Conservation (phyloP, 2,329 filamentous ascomycete species). For the Pyrenophora seminiperda region DNA sequence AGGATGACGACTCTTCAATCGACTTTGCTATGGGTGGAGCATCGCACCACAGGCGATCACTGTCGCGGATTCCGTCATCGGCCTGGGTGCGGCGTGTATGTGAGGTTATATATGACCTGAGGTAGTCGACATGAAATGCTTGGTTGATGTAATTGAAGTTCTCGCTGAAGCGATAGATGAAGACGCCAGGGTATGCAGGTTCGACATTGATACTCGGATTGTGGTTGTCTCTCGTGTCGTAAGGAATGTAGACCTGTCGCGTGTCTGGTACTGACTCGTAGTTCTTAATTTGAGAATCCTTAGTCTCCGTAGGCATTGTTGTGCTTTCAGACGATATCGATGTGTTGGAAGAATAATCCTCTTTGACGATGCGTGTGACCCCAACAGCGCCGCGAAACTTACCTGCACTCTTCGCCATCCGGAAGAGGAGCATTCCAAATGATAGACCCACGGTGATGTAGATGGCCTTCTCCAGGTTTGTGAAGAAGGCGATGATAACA, state of each 20-base stretch:
- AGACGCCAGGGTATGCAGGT: constrained; percentile 78
- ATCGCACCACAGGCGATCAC: constrained; percentile 63
- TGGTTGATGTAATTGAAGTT: constrained; percentile 94
- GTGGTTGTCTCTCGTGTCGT: constrained; percentile 62
- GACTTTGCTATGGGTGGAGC: constrained; percentile 41
- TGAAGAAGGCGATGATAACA: constrained; percentile 84
- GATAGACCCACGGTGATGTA: constrained; percentile 82
- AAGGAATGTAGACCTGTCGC: constrained; percentile 30
- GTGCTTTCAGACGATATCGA: constrained; percentile 46
- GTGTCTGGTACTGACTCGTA: not conserved
- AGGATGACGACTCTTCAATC: constrained; percentile 17
- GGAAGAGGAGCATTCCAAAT: constrained; percentile 75
- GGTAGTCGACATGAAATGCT: constrained; percentile 78
- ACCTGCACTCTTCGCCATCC: constrained; percentile 48
- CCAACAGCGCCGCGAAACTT: constrained; percentile 28
- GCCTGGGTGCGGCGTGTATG: constrained; percentile 29
- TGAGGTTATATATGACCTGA: constrained; percentile 69
- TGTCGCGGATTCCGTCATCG: constrained; percentile 26
- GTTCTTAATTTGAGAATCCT: not conserved
- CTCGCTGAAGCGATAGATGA: constrained; percentile 92
- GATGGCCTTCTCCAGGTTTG: constrained; percentile 83
- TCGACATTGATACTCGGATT: constrained; percentile 59
- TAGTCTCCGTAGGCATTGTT: constrained; percentile 43
- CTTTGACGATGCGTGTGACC: constrained; percentile 24
- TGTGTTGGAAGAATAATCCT: constrained; percentile 58